These are phyloP conservation scores for Xylaria sp. DNA, from an alignment of 2,329 filamentous ascomycete genomes.

Conservation along the genomic window DNA sequence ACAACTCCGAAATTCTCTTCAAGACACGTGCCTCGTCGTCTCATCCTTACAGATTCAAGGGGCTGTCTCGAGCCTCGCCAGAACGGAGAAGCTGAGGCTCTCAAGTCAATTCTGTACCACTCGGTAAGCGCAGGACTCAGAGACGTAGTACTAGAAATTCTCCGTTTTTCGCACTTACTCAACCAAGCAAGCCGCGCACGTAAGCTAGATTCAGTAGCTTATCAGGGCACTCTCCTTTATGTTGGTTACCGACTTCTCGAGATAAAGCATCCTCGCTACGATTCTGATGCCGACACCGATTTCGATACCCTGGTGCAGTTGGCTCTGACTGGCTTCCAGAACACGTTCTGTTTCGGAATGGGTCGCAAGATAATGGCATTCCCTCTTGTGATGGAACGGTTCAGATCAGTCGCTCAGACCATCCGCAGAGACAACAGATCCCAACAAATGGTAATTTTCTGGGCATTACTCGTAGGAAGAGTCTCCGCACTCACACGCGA, in stretches of 20 bases:
- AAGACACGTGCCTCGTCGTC: slow-evolving; percentile 23
- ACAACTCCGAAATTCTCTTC: slow-evolving; percentile 29
- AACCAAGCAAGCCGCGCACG: slow-evolving; percentile 12
- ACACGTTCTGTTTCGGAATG: slow-evolving; percentile 31
- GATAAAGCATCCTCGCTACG: neutral
- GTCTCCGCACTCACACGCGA: slow-evolving; percentile 17
- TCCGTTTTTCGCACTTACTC: slow-evolving; percentile 23
- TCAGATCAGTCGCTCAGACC: slow-evolving; percentile 9
- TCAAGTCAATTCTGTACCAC: slow-evolving; percentile 18
- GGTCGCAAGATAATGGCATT: slow-evolving; percentile 26
- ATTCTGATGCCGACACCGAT: neutral
- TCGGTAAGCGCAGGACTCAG: slow-evolving; percentile 28
- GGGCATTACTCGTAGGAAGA: slow-evolving; percentile 31
- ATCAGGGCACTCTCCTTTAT: slow-evolving; percentile 28
- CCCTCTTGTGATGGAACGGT: slow-evolving; percentile 12
- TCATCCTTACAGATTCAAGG: slow-evolving; percentile 12
- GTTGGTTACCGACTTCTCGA: slow-evolving; percentile 31
- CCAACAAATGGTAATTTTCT: slow-evolving; percentile 27
- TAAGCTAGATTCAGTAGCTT: slow-evolving; percentile 28
- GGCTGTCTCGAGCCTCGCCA: neutral
- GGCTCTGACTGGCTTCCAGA: slow-evolving; percentile 27
- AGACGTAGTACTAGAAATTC: slow-evolving; percentile 22
- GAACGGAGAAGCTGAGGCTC: neutral
- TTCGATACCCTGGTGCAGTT: slow-evolving; percentile 22
- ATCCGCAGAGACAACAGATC: neutral